Evolutionary conservation across 202 grass and related monocot genomes (phyloP), one percentile per base, ranked within the genome.

Genomic region (Saccharum hybrid): DNA sequence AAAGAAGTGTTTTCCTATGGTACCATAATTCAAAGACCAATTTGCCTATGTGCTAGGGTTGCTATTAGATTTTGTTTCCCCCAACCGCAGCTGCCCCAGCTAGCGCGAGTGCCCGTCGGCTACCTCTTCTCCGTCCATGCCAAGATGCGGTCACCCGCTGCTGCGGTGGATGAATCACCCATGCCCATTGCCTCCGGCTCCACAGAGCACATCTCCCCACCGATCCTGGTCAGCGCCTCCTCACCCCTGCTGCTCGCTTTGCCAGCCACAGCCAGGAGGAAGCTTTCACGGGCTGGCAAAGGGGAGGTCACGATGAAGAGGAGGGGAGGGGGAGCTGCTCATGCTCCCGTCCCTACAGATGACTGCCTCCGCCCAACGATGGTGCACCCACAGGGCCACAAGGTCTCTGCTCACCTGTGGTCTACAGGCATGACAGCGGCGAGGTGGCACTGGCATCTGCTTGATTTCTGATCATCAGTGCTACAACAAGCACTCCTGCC

Each of bases 41-140:
- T 22, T n/a, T 22, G 56, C 8, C 21, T 5, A 26, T 12, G 21
- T 61, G 57, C 21, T 60, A 21, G n/a, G 52, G 52, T 8, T 8
- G 52, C 52, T 56, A 54, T 4, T 10, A 59, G 56, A 26, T 61
- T 61, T 12, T 0, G 21, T 26, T 26, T 60, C 56, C 60, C 14
- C 22, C 19, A 5, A 18, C 71, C 28, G 28, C 65, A 16, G 76
- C 63, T 15, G 71, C 76, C 34, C 89, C 49, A 81, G 84, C 66
- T 92, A 86, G 90, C 72, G 84, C 76, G 84, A 84, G 71, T 87
- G 87, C 72, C 87, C 87, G 31, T 92, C 54, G 59, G 66, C 70
- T 89, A 87, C 57, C 23, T 92, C 66, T 74, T 89, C 76, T 77
- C 80, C 71, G 1, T 92, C 68, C 70, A 57, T 40, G 84, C 80